Conservation (phyloP, 2,329 filamentous ascomycete genomes). For the Monosporascus sp. region DNA sequence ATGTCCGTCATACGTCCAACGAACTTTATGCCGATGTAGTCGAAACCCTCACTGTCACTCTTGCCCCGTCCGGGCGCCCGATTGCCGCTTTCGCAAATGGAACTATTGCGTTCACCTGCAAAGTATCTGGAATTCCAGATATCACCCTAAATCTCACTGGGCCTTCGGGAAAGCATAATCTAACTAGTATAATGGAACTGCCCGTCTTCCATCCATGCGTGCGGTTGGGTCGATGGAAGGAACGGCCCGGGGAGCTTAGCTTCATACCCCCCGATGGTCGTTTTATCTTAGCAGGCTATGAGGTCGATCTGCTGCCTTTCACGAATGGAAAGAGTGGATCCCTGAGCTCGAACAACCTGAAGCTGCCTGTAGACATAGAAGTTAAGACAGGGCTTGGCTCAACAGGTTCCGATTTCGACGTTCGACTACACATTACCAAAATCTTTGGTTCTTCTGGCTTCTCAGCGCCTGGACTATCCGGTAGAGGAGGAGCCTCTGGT, state of each 20-base stretch:
- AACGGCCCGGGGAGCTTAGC: conserved; percentile 83
- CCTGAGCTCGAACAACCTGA: conserved; percentile 58
- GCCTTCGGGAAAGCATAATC: conserved; percentile 72
- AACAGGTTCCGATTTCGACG: conserved; percentile 80
- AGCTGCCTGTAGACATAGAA: conserved; percentile 76
- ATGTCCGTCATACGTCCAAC: conserved; percentile 93
- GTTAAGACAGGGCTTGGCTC: conserved; percentile 74
- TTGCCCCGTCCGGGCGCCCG: conserved; percentile 84
- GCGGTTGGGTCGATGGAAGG: conserved; percentile 80
- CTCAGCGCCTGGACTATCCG: conserved; percentile 32
- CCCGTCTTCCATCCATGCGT: conserved; percentile 97
- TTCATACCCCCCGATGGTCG: conserved; percentile 93
- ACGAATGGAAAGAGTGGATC: conserved; percentile 51
- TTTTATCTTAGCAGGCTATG: conserved; percentile 90
- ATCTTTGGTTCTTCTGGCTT: conserved; percentile 45
- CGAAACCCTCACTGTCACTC: conserved; percentile 79
- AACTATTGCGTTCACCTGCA: conserved; percentile 89
- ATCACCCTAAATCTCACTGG: conserved; percentile 75
- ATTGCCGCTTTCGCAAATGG: conserved; percentile 84
- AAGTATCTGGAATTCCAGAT: conserved; percentile 91
- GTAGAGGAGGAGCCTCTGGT: conserved; percentile 34
- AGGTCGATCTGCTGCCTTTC: conserved; percentile 81
- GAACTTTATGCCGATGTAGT: conserved; percentile 96
- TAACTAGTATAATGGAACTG: conserved; percentile 71
- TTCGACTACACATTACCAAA: conserved; percentile 66